A percentile compares a stretch with the other conserved stretches of the same genome.
These are phyloP conservation scores for Dendrobium officinale DNA, from an alignment of 106 monocot genomes.

Conservation along the genomic window DNA sequence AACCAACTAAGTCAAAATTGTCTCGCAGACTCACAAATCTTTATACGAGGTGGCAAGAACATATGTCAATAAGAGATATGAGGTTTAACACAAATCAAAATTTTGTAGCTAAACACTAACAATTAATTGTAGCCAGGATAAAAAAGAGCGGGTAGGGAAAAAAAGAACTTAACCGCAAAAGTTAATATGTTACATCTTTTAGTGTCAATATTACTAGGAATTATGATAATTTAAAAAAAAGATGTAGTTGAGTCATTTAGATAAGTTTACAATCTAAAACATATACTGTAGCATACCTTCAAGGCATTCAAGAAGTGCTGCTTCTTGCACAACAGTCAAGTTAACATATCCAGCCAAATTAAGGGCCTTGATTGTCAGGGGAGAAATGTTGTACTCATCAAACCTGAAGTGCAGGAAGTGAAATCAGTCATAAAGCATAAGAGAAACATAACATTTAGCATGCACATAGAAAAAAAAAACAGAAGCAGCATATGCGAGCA, in stretches of 20 bases:
- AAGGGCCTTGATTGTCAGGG: conserved; percentile 79
- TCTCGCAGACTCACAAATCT: too few species aligned
- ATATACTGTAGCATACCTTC: conserved; percentile 44
- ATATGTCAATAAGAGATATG: background rate
- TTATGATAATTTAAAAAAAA: background rate
- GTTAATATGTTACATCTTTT: too few species aligned
- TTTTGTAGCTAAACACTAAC: background rate
- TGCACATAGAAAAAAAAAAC: background rate
- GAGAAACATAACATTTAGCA: background rate
- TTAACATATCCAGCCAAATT: conserved; percentile 57
- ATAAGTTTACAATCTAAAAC: background rate
- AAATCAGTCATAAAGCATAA: background rate
- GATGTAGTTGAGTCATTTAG: background rate
- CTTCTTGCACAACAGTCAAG: conserved; percentile 79
- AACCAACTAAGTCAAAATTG: background rate
- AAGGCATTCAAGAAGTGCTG: conserved; percentile 68
- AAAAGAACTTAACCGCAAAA: background rate
- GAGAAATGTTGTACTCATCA: conserved; percentile 77
- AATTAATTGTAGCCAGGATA: background rate
- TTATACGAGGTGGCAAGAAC: too few species aligned
- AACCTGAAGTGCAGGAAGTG: conserved; percentile 40
- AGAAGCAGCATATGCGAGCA: background rate
- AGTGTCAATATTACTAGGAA: background rate
- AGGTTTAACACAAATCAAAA: background rate
- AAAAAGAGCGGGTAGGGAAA: background rate